These are phyloP conservation scores for Otatea glauca DNA, from an alignment of 176 grass and related monocot species.

Conservation along the genomic window DNA sequence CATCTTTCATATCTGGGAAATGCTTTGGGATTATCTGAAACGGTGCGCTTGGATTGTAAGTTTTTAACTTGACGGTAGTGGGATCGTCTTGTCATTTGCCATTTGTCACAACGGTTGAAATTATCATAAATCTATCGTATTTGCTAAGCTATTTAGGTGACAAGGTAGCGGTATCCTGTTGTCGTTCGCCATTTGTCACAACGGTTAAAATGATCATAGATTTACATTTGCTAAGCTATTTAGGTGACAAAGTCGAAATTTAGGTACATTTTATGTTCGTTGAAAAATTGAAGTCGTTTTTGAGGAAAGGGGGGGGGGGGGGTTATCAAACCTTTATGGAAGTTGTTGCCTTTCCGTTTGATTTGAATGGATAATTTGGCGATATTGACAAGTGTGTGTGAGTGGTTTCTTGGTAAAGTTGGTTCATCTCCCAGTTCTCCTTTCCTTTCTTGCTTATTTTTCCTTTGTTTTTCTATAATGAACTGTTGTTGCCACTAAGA, in stretches of 20 bases:
- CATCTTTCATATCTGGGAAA: background rate
- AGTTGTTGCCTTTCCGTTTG: background rate
- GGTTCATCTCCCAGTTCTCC: background rate
- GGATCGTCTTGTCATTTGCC: background rate
- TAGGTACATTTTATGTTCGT: background rate
- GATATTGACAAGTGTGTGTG: background rate
- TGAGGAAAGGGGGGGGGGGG: background rate
- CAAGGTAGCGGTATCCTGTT: background rate
- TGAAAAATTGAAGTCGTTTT: background rate
- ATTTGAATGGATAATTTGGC: background rate
- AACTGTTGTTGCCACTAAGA: background rate
- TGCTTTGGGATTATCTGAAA: background rate
- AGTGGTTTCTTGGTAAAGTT: background rate
- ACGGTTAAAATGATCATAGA: background rate
- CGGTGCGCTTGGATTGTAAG: background rate
- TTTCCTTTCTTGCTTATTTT: background rate
- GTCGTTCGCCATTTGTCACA: background rate
- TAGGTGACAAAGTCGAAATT: background rate
- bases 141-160: conserved; percentile 1
- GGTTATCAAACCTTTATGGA: background rate
- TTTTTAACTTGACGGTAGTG: background rate
- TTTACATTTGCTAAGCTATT: background rate
- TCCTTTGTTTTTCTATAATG: background rate
- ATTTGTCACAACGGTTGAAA: conserved; percentile 3
- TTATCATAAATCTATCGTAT: background rate